Conservation (phyloP, 1,284 basidiomycete species). For the Ganoderma boninense region DNA sequence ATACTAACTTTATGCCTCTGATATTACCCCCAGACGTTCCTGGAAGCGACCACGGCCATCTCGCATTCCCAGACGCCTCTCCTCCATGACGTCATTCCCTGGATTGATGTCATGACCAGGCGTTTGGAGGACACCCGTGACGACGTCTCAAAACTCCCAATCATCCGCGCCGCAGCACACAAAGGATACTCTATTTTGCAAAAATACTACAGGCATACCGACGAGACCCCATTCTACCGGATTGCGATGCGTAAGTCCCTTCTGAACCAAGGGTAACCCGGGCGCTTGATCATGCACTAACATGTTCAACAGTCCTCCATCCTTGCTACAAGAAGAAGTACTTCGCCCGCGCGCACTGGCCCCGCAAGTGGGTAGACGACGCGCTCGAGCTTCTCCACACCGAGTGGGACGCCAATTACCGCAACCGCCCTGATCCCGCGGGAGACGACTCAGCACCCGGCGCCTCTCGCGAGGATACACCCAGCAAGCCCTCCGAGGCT, state of each 20-base stretch:
- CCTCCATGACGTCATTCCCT: conserved; percentile 37
- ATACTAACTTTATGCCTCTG: too few relatives aligned
- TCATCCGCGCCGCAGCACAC: conserved; percentile 33
- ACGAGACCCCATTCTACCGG: conserved; percentile 34
- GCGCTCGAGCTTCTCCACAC: neutral
- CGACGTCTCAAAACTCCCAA: neutral
- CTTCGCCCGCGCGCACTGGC: neutral
- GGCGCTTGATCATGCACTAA: too few relatives aligned
- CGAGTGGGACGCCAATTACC: neutral
- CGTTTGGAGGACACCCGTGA: conserved; percentile 32
- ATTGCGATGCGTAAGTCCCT: conserved; percentile 24
- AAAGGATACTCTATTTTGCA: conserved; percentile 40
- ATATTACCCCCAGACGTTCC: too few relatives aligned
- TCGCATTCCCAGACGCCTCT: conserved; percentile 23
- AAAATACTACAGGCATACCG: conserved; percentile 39
- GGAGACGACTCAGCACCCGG: too few relatives aligned
- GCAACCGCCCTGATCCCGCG: too few relatives aligned
- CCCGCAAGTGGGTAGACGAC: neutral
- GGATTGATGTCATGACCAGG: conserved; percentile 35
- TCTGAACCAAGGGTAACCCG: too few relatives aligned
- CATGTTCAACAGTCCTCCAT: conserved; percentile 6
- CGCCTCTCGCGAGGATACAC: too few relatives aligned
- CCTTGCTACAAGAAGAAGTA: neutral
- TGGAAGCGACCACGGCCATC: conserved; percentile 22
- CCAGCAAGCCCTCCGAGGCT: too few relatives aligned